Conservation (phyloP, 257 asterid species). For the Cynanchum wilfordii region DNA sequence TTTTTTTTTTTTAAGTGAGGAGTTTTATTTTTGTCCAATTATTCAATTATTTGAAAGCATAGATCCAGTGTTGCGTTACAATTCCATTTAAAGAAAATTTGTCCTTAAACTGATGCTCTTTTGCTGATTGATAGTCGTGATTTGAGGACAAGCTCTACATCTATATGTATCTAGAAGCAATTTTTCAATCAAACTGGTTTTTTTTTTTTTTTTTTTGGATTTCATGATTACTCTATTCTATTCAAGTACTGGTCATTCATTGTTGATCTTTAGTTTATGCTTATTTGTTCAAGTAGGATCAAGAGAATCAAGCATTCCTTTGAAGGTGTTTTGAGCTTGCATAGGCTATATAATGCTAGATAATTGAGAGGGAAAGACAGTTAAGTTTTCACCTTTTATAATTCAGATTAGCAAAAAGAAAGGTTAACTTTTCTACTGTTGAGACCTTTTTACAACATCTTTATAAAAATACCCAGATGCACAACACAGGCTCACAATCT, state of each 20-base stretch:
- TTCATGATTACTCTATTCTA: neutral
- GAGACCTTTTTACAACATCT: neutral
- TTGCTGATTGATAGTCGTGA: neutral
- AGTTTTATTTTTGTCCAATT: conserved; percentile 5
- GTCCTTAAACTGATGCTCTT: neutral
- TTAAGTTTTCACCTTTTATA: neutral
- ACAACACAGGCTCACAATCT: neutral
- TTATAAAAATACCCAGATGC: neutral
- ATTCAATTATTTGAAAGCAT: neutral
- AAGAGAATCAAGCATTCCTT: neutral
- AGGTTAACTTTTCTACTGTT: neutral
- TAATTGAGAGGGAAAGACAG: too few species aligned
- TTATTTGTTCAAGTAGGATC: neutral
- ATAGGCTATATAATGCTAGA: neutral
- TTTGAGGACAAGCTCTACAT: neutral
- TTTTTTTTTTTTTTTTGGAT: too few species aligned
- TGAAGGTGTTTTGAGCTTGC: neutral
- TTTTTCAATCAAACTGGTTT: neutral
- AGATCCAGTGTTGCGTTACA: neutral
- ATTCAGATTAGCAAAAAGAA: neutral
- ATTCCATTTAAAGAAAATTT: neutral
- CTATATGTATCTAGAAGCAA: neutral
- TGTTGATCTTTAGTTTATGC: neutral
- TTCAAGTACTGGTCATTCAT: neutral
- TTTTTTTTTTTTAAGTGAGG: neutral